Conservation (phyloP, 345 rosid species). For the sweet orange (Citrus sinensis) region DVS_A1.0 CM039164.1:24119001-24119500, state of each 20-base stretch:
- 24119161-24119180: too few species aligned
- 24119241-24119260: slow-evolving; percentile 2
- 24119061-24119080: too few species aligned
- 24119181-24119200: too few species aligned
- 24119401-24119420: not conserved
- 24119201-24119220: too few species aligned
- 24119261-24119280: not conserved
- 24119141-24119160: too few species aligned
- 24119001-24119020: too few species aligned
- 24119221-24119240: not conserved
- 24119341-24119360: slow-evolving; percentile 15
- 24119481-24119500: slow-evolving; percentile 43
- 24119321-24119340: not conserved
- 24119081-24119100: too few species aligned
- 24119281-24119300: not conserved
- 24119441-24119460: slow-evolving; percentile 55
- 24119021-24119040: too few species aligned
- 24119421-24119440: slow-evolving; percentile 35
- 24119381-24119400: slow-evolving; percentile 4
- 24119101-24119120: too few species aligned
- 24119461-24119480: slow-evolving; percentile 28
- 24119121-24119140: too few species aligned
- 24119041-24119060: too few species aligned
- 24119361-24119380: slow-evolving; percentile 4
- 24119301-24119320: not conserved